These are phyloP conservation scores for Colletotrichum sp. DNA, from an alignment of 2,329 filamentous ascomycete species.

Conservation along the genomic window DNA sequence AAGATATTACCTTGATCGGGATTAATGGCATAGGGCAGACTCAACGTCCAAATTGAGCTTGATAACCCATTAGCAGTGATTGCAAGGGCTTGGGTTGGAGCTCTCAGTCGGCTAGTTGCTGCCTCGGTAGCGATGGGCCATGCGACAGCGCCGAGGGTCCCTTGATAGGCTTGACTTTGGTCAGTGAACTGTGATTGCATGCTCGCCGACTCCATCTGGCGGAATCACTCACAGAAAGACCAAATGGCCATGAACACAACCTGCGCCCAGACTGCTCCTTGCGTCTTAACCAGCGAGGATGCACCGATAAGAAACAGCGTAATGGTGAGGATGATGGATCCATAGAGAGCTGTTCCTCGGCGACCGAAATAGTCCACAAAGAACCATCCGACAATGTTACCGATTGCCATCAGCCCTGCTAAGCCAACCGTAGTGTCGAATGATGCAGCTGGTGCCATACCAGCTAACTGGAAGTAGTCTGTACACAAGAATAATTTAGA, in stretches of 20 bases:
- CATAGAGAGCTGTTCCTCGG: neutral
- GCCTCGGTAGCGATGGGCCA: neutral
- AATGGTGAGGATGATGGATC: neutral
- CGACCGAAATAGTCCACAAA: neutral
- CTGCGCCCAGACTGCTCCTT: neutral
- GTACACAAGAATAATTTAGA: neutral
- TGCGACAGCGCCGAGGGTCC: neutral
- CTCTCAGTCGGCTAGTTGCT: constrained; percentile 12
- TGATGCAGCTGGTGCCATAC: neutral
- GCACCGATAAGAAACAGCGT: neutral
- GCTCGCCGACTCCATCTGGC: neutral
- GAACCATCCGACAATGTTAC: neutral
- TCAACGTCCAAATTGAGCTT: neutral
- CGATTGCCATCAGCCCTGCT: neutral
- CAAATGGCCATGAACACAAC: neutral
- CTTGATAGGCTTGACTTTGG: neutral
- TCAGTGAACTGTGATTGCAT: constrained; percentile 17
- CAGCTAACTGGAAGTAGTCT: neutral
- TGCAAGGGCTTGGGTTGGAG: constrained; percentile 22
- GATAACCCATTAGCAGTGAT: neutral
- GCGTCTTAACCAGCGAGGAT: neutral
- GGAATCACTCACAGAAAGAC: neutral
- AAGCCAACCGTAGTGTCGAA: neutral
- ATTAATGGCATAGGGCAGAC: neutral
- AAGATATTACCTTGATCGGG: neutral